Percentiles rank a stretch among this genome's conserved stretches.
phyloP scores from a whole-genome alignment of 2,329 filamentous ascomycete species.

The Stemphylium lycopersici region DNA sequence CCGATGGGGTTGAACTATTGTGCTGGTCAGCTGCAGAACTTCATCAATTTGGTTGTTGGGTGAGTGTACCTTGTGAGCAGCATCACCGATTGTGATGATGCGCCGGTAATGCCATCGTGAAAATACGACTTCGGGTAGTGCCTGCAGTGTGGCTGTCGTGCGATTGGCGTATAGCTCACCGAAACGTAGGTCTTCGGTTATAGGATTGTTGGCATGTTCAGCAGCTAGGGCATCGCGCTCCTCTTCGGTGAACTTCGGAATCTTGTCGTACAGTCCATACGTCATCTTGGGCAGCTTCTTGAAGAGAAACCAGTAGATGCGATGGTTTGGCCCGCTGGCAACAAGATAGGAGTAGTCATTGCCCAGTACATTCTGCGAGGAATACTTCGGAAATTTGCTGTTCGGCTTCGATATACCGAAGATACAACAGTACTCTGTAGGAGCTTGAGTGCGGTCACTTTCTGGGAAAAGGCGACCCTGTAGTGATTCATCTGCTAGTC shows the following conservation, averaged over 20 bases:
- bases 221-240: not conserved
- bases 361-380: too few relatives aligned
- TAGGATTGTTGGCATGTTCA: not conserved
- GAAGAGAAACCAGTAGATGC: conserved; percentile 38
- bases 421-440: conserved; percentile 5
- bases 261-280: conserved; percentile 6
- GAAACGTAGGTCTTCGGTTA: not conserved
- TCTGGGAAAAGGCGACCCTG: not conserved
- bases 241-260: conserved; percentile 36
- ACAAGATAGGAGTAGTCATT: too few relatives aligned
- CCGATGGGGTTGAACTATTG: conserved; percentile 17
- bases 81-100: conserved; percentile 32
- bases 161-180: not conserved
- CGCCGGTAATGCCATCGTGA: conserved; percentile 49
- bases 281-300: conserved; percentile 23
- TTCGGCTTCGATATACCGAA: conserved; percentile 9
- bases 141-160: conserved; percentile 23
- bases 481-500: conserved; percentile 1
- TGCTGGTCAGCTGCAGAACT: not conserved
- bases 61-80: conserved; percentile 49
- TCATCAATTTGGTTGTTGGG: too few relatives aligned
- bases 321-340: not conserved
- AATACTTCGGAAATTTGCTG: too few relatives aligned
- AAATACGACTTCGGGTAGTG: conserved; percentile 47
- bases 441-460: not conserved